Conservation (phyloP, 2,329 filamentous ascomycete species). For the Apiospora arundinis region DNA sequence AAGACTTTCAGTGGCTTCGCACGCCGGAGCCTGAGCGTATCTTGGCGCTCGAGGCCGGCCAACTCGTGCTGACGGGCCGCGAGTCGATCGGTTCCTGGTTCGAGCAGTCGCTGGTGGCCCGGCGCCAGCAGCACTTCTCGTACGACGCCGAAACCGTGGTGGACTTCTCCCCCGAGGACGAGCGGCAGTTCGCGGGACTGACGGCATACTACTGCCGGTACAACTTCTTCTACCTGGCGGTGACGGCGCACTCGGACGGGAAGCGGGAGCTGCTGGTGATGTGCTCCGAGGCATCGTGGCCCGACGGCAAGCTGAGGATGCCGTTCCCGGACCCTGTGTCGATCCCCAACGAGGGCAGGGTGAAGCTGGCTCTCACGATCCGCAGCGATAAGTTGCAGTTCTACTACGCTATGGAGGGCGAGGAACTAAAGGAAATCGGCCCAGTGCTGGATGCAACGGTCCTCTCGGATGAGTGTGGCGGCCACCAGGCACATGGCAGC, state of each 20-base stretch:
- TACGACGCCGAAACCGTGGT: conserved; percentile 65
- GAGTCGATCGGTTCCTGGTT: conserved; percentile 65
- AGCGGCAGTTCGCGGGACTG: conserved; percentile 66
- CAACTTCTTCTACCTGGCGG: conserved; percentile 69
- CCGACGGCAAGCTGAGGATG: conserved; percentile 52
- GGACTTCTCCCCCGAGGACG: conserved; percentile 60
- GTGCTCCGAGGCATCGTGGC: conserved; percentile 62
- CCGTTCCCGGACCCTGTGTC: conserved; percentile 51
- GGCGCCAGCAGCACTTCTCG: conserved; percentile 64
- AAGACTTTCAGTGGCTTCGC: conserved; percentile 64
- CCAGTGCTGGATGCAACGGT: conserved; percentile 65
- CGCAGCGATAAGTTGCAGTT: conserved; percentile 62
- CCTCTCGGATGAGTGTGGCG: conserved; percentile 67
- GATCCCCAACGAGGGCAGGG: conserved; percentile 61
- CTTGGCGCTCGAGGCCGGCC: conserved; percentile 47
- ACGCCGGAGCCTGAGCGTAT: conserved; percentile 62
- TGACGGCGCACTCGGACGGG: conserved; percentile 62
- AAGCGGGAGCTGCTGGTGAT: conserved; percentile 63
- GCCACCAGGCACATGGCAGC: conserved; percentile 65
- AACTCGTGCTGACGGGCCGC: conserved; percentile 55
- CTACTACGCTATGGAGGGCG: conserved; percentile 57
- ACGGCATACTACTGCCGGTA: conserved; percentile 68
- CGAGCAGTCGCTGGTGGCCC: conserved; percentile 61
- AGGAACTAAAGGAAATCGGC: conserved; percentile 55
- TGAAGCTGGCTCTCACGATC: conserved; percentile 57